Percentiles rank a stretch among this genome's conserved stretches.
phyloP scores from a whole-genome alignment of 139 green algal species.

The Chlamydomonas urium region DNA sequence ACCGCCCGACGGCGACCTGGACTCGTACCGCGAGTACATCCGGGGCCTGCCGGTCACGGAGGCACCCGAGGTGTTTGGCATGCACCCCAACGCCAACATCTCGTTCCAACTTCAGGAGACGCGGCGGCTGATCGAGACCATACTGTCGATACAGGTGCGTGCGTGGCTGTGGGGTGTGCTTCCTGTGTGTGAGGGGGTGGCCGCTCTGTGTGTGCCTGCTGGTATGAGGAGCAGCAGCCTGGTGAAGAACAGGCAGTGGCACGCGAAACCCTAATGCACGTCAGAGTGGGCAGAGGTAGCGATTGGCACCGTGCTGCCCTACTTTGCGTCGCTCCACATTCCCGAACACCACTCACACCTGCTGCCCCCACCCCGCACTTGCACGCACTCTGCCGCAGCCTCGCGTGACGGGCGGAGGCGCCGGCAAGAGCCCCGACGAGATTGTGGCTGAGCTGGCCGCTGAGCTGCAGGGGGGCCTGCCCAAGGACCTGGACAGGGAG shows the following conservation, averaged over 20 bases:
- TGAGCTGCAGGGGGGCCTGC: conserved; percentile 46
- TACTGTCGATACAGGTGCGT: conserved; percentile 76
- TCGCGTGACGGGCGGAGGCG: conserved; percentile 23
- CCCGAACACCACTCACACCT: too few species aligned
- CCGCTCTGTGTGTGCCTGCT: too few species aligned
- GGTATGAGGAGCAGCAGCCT: too few species aligned
- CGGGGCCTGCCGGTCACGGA: conserved; percentile 52
- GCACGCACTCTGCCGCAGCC: conserved; percentile 38
- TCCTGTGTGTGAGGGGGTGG: too few species aligned
- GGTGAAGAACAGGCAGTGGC: too few species aligned
- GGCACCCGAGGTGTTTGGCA: conserved; percentile 82
- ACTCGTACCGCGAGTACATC: conserved; percentile 63
- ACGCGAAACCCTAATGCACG: too few species aligned
- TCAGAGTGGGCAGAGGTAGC: too few species aligned
- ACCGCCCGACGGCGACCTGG: conserved; percentile 34
- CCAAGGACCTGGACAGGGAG: conserved; percentile 35
- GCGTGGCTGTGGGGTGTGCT: too few species aligned
- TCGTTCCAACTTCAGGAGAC: conserved; percentile 76
- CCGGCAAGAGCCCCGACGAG: conserved; percentile 49
- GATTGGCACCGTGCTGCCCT: too few species aligned
- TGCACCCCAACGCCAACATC: conserved; percentile 86
- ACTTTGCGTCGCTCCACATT: too few species aligned
- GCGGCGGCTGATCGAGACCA: conserved; percentile 52
- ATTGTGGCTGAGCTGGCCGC: conserved; percentile 53
- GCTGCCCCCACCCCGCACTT: too few species aligned